These are phyloP conservation scores for Kazachstania viticola DNA, from an alignment of 805 yeast species.

Conservation along the genomic window DNA sequence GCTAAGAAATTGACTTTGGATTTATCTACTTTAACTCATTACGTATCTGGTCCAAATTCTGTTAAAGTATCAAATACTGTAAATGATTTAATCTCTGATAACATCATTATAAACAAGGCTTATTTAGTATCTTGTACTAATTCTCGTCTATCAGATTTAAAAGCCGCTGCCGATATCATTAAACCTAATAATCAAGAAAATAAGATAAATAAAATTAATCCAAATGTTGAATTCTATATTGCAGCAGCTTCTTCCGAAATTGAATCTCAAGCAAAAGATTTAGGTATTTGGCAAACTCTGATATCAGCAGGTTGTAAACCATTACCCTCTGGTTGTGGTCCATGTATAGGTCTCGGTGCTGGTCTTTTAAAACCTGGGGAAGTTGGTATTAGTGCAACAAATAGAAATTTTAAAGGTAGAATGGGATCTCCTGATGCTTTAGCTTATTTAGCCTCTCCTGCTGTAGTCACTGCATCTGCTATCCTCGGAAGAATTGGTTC, in stretches of 20 bases:
- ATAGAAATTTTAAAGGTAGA: slow-evolving; percentile 97
- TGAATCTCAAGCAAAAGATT: slow-evolving; percentile 80
- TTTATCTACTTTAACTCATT: slow-evolving; percentile 70
- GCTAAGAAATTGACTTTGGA: slow-evolving; percentile 84
- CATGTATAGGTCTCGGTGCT: slow-evolving; percentile 94
- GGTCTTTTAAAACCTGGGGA: slow-evolving; percentile 93
- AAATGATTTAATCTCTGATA: slow-evolving; percentile 56
- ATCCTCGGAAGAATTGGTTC: slow-evolving; percentile 88
- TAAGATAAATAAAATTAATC: slow-evolving; percentile 55
- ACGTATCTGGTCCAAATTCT: slow-evolving; percentile 93
- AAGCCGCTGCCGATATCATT: slow-evolving; percentile 87
- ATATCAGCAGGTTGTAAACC: slow-evolving; percentile 90
- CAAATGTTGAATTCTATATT: slow-evolving; percentile 87
- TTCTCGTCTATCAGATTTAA: slow-evolving; percentile 82
- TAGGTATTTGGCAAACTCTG: slow-evolving; percentile 86
- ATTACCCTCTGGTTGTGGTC: slow-evolving; percentile 98
- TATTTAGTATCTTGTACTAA: slow-evolving; percentile 97
- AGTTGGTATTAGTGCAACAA: slow-evolving; percentile 96
- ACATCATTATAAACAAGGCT: slow-evolving; percentile 81
- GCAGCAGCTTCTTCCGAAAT: slow-evolving; percentile 96
- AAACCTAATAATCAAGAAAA: slow-evolving; percentile 24
- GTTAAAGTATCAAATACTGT: slow-evolving; percentile 83
- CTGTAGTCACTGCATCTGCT: slow-evolving; percentile 97
- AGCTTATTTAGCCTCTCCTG: slow-evolving; percentile 94
- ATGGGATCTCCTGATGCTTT: slow-evolving; percentile 97